Evolutionary conservation across 2,329 filamentous ascomycete species (phyloP), one percentile per base, ranked within the genome.

Genomic region (Exophiala xenobiotica): DNA sequence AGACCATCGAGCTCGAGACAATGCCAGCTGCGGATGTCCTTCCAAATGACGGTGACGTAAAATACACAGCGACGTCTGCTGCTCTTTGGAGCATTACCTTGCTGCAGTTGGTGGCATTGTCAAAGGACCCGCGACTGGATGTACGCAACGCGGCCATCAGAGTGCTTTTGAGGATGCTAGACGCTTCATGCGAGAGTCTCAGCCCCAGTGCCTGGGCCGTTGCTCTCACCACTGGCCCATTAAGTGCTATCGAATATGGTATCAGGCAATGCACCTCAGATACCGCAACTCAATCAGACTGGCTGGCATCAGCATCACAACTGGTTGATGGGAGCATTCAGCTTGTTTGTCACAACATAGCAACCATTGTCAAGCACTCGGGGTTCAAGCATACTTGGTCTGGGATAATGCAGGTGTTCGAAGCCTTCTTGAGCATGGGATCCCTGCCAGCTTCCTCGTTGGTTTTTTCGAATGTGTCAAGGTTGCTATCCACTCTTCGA

Each of bases 111-210:
- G 68, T 71, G 18, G 66, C 68, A 56, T 62, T 73, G 16, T 67
- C 67, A 11, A 68, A 65, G n/a, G 70, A 75, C 56, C 63, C 56
- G 48, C 67, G 73, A 43, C 39, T 59, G 37, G 71, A 75, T 56
- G 67, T 62, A 14, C 64, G 72, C 41, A 74, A 73, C 77, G 82
- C 82, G 54, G 90, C 91, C 1, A 88, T 96, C 18, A 92, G 96
- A 67, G 96, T 92, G 0, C 74, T 97, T 3, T 78, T 96, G 49
- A 82, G 90, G 39, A 96, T 97, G 16, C 90, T 97, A 57, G 90
- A 96, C 66, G 90, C 89, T 1, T 95, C 95, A 57, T 90, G 90
- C 8, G 87, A 91, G 59, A 85, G 87, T 46, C 51, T 61, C 23
- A 46, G 43, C 41, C 24, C 57, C 37, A 45, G 40, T 19, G 42